A percentile compares a stretch with the other conserved stretches of the same genome.
phyloP scores from a whole-genome alignment of 768 basidiomycete species.

The Fibroporia radiculosa region DNA sequence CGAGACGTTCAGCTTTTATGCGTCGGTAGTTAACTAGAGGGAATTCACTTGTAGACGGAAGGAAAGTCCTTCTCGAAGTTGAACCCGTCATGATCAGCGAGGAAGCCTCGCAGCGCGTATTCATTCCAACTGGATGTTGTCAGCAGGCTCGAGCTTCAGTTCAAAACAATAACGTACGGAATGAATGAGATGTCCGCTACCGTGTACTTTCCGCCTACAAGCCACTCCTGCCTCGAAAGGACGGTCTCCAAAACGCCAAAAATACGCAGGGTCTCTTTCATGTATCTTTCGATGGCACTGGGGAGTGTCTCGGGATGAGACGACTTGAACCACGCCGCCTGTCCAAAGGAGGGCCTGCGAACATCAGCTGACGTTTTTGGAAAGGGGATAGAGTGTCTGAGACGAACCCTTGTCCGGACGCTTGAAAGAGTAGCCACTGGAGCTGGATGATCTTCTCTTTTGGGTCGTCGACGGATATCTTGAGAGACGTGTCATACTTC shows the following conservation, averaged over 20 bases:
- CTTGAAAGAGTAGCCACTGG: constrained; percentile 39
- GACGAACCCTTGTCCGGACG: constrained; percentile 22
- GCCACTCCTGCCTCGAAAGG: constrained; percentile 11
- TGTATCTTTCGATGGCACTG: constrained; percentile 15
- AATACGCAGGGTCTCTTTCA: constrained; percentile 16
- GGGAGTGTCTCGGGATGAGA: constrained; percentile 10
- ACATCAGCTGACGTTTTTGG: constrained; percentile 7
- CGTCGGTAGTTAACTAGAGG: too few species aligned
- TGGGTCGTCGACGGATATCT: constrained; percentile 15
- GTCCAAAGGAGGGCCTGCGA: constrained; percentile 13
- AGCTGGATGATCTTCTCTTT: constrained; percentile 14
- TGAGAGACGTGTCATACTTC: constrained; percentile 35
- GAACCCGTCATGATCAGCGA: constrained; percentile 6
- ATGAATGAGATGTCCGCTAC: constrained; percentile 13
- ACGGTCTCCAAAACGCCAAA: constrained; percentile 15
- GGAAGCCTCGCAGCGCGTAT: too few species aligned
- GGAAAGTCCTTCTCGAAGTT: constrained; percentile 10
- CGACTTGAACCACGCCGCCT: constrained; percentile 8
- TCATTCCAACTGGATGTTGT: too few species aligned
- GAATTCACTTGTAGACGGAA: not conserved
- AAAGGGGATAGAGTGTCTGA: not conserved
- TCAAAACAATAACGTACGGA: too few species aligned
- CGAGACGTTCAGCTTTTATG: too few species aligned
- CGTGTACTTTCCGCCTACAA: constrained; percentile 11
- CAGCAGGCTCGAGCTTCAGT: too few species aligned